Evolutionary conservation across 225 moss, liverwort and hornwort genomes (phyloP).

Genomic region (Bryum argenteum): DNA sequence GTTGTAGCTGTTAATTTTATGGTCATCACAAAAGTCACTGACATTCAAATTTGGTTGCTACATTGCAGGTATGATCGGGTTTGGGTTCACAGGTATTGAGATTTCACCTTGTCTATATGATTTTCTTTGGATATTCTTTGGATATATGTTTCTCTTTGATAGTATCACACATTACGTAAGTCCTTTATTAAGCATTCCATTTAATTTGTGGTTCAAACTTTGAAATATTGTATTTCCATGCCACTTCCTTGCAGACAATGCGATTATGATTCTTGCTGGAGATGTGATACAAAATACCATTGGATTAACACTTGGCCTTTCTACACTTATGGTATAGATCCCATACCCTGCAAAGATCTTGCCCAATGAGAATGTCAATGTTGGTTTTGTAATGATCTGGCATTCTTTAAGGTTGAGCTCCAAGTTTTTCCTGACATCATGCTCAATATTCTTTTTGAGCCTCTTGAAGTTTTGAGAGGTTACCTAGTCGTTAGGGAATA

Average conservation of each 20-base stretch:
- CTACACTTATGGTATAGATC: slow-evolving; percentile 53
- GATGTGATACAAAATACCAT: slow-evolving; percentile 73
- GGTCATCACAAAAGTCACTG: slow-evolving; percentile 8
- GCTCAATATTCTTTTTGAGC: not conserved
- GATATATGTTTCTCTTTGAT: no score
- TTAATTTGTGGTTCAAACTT: not conserved
- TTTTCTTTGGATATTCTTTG: no score
- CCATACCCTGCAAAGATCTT: not conserved
- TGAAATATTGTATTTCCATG: not conserved
- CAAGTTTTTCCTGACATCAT: not conserved
- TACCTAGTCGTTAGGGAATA: not conserved
- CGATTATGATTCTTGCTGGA: slow-evolving; percentile 78
- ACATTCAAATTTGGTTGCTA: slow-evolving; percentile 13
- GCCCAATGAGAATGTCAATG: not conserved
- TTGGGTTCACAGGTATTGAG: slow-evolving; percentile 63
- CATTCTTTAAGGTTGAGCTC: not conserved
- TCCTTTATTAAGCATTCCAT: not conserved
- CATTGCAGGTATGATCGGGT: slow-evolving; percentile 75
- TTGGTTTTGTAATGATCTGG: no score
- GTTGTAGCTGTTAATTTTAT: slow-evolving; percentile 1
- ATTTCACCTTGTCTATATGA: slow-evolving; percentile 9
- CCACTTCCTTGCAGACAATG: slow-evolving; percentile 57
- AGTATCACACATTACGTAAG: not conserved
- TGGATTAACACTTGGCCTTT: slow-evolving; percentile 64
- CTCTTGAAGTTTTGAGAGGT: not conserved